Evolutionary conservation across 2,329 filamentous ascomycete genomes (phyloP).

Genomic region (Xylaria sp.): DNA sequence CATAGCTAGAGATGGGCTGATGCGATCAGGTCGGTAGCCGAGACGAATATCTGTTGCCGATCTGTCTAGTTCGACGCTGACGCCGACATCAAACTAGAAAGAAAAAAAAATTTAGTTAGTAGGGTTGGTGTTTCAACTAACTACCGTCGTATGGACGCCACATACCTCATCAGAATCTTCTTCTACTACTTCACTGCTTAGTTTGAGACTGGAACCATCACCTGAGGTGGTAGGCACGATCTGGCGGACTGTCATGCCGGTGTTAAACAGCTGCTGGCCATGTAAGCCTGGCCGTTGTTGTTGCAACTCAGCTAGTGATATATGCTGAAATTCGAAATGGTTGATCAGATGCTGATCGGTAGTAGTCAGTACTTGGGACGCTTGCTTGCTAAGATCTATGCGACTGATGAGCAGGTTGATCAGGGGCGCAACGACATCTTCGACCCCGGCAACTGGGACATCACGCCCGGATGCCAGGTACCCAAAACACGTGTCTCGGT

Average conservation of each 20-base stretch:
- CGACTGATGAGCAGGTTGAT: slow-evolving; percentile 2
- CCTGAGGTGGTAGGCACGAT: slow-evolving; percentile 1
- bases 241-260: slow-evolving; percentile 1
- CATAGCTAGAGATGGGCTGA: slow-evolving; percentile 2
- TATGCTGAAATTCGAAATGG: background rate
- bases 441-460: background rate
- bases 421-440: background rate
- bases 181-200: slow-evolving; percentile 1
- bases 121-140: slow-evolving; percentile 5
- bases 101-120: slow-evolving; percentile 1
- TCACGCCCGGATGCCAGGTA: slow-evolving; percentile 5
- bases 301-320: slow-evolving; percentile 1
- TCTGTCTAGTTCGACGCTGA: slow-evolving; percentile 3
- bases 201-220: slow-evolving; percentile 2
- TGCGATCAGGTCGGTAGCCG: slow-evolving; percentile 5
- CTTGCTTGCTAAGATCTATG: background rate
- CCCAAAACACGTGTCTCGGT: background rate
- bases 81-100: slow-evolving; percentile 3
- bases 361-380: background rate
- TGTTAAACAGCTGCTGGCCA: slow-evolving; percentile 3
- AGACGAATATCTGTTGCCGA: background rate
- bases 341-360: background rate
- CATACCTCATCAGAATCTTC: slow-evolving; percentile 8
- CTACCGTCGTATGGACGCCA: slow-evolving; percentile 4
- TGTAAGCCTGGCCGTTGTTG: slow-evolving; percentile 2